Conservation (phyloP, 768 basidiomycete species). For the Dentipellis sp. region DNA sequence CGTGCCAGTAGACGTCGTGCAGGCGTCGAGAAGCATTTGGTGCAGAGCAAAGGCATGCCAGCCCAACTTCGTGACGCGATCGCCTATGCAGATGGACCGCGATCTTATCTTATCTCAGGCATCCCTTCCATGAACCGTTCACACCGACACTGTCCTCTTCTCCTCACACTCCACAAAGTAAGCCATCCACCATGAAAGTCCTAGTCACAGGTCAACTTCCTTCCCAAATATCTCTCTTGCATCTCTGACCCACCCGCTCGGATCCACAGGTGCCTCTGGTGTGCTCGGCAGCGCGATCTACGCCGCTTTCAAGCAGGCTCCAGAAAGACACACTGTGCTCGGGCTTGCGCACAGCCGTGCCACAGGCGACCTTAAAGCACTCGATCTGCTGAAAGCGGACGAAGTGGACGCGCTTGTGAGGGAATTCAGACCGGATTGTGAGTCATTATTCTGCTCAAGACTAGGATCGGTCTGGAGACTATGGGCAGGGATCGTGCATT, state of each 20-base stretch:
- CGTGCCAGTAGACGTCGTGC: no score
- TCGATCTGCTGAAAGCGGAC: neutral
- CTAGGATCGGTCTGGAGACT: neutral
- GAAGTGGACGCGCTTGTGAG: neutral
- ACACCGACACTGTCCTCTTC: neutral
- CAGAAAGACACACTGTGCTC: slow-evolving; percentile 35
- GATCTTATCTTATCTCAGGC: neutral
- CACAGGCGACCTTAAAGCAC: slow-evolving; percentile 31
- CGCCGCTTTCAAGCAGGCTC: slow-evolving; percentile 43
- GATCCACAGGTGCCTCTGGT: slow-evolving; percentile 76
- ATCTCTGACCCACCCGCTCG: neutral
- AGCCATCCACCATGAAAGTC: neutral
- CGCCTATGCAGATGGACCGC: no score
- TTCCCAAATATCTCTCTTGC: neutral
- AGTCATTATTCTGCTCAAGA: neutral
- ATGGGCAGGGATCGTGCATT: slow-evolving; percentile 76
- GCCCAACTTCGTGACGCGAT: no score
- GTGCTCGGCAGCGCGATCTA: slow-evolving; percentile 79
- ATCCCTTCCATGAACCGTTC: no score
- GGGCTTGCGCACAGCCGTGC: slow-evolving; percentile 70
- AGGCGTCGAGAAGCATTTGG: no score
- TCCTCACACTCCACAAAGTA: neutral
- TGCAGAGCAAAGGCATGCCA: no score
- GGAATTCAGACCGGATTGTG: neutral
- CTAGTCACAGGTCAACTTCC: neutral